Evolutionary conservation across 2,329 filamentous ascomycete species (phyloP).

Genomic region (Alternaria panax): DNA sequence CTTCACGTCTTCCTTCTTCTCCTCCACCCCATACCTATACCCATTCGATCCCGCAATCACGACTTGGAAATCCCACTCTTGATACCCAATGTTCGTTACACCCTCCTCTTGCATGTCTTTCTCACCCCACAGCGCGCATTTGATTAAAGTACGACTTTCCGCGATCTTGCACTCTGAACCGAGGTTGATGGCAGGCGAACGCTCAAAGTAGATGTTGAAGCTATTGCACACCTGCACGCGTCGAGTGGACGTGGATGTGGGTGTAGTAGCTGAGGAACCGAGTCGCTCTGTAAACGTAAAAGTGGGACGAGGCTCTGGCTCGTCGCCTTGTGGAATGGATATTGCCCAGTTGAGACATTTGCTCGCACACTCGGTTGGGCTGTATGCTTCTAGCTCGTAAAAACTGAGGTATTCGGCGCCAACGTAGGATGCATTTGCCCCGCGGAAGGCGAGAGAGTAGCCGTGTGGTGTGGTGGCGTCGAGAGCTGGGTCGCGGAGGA

Average conservation of each 20-base stretch:
- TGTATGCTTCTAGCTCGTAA: slow-evolving; percentile 3
- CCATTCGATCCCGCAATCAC: slow-evolving; percentile 11
- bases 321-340: background rate
- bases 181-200: slow-evolving; percentile 4
- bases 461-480: background rate
- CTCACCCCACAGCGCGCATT: slow-evolving; percentile 14
- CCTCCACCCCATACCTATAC: background rate
- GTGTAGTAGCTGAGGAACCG: background rate
- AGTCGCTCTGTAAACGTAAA: background rate
- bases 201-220: slow-evolving; percentile 17
- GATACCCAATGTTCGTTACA: slow-evolving; percentile 5
- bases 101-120: background rate
- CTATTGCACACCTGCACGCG: background rate
- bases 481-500: background rate
- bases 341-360: background rate
- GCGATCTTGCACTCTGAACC: background rate
- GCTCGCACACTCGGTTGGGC: background rate
- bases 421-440: background rate
- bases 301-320: background rate
- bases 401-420: slow-evolving; percentile 2
- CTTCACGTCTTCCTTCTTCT: too few species aligned
- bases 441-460: background rate
- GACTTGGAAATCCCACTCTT: slow-evolving; percentile 10
- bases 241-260: background rate
- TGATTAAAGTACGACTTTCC: slow-evolving; percentile 6